Evolutionary conservation across 352 stramenopile genomes (phyloP).

Genomic region (Lagenidium giganteum): DNA sequence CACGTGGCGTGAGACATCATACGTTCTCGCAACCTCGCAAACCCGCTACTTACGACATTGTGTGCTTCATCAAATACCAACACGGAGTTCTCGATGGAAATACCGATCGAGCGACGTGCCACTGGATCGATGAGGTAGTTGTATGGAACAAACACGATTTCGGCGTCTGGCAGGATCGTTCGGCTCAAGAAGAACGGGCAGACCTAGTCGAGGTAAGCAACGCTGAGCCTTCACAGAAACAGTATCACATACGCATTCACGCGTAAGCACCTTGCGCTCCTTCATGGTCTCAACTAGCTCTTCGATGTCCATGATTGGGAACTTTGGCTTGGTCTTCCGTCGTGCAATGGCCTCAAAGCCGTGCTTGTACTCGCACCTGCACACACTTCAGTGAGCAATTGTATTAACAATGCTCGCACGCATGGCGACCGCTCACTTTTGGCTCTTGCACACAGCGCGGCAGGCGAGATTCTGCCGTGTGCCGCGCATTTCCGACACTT

Average conservation of each 20-base stretch:
- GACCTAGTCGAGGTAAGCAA: no score
- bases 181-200: conserved; percentile 98
- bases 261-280: conserved; percentile 36
- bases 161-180: conserved; percentile 86
- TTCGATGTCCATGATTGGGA: conserved; percentile 98
- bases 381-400: neutral
- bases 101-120: conserved; percentile 86
- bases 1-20: neutral
- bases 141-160: conserved; percentile 99
- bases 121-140: conserved; percentile 99
- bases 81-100: conserved; percentile 95
- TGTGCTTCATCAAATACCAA: conserved; percentile 99
- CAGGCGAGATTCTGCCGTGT: conserved; percentile 86
- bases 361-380: conserved; percentile 71
- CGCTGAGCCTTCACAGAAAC: no score
- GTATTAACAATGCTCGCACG: neutral
- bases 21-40: conserved; percentile 15
- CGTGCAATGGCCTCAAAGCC: conserved; percentile 66
- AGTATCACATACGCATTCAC: no score
- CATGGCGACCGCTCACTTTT: conserved; percentile 53
- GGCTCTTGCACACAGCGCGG: conserved; percentile 80
- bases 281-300: conserved; percentile 91
- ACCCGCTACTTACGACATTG: conserved; percentile 93
- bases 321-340: conserved; percentile 33
- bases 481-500: conserved; percentile 84